Conservation (phyloP, 345 rosid species). For the Anacardium occidentale region DNA sequence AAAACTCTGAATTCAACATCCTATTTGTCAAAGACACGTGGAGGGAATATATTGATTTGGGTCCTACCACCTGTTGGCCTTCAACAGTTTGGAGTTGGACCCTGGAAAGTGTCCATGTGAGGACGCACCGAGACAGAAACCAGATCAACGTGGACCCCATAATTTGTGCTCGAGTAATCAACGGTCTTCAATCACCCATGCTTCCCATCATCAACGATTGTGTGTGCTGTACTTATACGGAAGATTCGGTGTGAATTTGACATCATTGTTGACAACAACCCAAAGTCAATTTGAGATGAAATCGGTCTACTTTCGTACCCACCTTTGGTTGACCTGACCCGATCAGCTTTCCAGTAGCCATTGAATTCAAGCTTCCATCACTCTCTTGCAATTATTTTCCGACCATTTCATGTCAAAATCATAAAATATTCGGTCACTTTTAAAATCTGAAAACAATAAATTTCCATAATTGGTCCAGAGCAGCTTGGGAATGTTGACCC, state of each 20-base stretch:
- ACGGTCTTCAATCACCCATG: neutral
- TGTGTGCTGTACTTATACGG: neutral
- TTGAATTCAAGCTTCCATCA: too few species aligned
- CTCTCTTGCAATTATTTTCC: too few species aligned
- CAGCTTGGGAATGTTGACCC: too few species aligned
- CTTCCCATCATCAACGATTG: neutral
- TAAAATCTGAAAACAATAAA: too few species aligned
- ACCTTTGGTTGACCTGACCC: too few species aligned
- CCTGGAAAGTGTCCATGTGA: slow-evolving; percentile 5
- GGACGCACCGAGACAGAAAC: slow-evolving; percentile 12
- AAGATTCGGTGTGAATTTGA: neutral
- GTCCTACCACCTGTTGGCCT: neutral
- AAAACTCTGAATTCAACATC: slow-evolving; percentile 2
- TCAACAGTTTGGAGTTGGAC: neutral
- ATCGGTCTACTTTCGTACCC: neutral
- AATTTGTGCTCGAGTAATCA: neutral
- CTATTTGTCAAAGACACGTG: slow-evolving; percentile 18
- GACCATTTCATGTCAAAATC: too few species aligned
- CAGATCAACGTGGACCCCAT: neutral
- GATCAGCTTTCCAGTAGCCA: too few species aligned
- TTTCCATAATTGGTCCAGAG: too few species aligned
- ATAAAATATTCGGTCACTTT: too few species aligned
- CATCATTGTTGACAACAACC: neutral
- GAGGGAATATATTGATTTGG: neutral
- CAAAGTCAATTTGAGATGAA: neutral